Base-by-base conservation (phyloP, 2,329 filamentous ascomycete species). In the Nemania bipapillata region DNA sequence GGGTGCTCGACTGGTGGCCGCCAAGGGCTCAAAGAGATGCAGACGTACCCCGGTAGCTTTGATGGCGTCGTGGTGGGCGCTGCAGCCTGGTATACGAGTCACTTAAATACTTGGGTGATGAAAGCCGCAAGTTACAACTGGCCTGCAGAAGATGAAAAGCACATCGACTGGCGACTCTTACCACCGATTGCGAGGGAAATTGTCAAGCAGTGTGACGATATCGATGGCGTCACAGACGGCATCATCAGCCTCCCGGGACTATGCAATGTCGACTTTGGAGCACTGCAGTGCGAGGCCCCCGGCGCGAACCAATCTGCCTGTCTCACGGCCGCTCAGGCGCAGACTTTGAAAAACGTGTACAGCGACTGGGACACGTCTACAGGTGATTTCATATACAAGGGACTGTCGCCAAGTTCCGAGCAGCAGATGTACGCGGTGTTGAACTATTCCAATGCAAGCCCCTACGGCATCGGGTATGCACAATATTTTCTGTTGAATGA, bases 1-100 rank as follows among this genome's bases (percentile, higher is more conserved):
- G 87, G 87, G 24, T 88, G 86, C 76, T 87, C 85, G 0, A 88
- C 86, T 0, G 87, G 87, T 20, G 87, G 87, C 0, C 79, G 87
- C 0, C 86, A 89, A 77, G 87, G 87, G 2, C 77, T 88, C 9
- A 86, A 85, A 69, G 83, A 85, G 65, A 80, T 84, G 2, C 83
- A 88, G 72, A 76, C 81, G 11, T 87, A 81, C 57, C 86, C 87
- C 0, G 81, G 83, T 6, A 86, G 86, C 70, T 89, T 89, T 64
- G 86, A 89, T 70, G 87, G 87, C 22, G 81, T 86, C 9, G 74
- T 89, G 1, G 83, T 86, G 15, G 86, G 86, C 8, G 76, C 77
- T 2, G 76, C 83, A 32, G 85, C 85, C 0, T 87, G 85, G 84
- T 86, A 83, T 79, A 85, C 81, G 0, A 81, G 77, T 47, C 83